A percentile compares a stretch with the other conserved stretches of the same genome.
phyloP scores from a whole-genome alignment of 2,329 filamentous ascomycete species.

The Orbilia ellipsospora region DNA sequence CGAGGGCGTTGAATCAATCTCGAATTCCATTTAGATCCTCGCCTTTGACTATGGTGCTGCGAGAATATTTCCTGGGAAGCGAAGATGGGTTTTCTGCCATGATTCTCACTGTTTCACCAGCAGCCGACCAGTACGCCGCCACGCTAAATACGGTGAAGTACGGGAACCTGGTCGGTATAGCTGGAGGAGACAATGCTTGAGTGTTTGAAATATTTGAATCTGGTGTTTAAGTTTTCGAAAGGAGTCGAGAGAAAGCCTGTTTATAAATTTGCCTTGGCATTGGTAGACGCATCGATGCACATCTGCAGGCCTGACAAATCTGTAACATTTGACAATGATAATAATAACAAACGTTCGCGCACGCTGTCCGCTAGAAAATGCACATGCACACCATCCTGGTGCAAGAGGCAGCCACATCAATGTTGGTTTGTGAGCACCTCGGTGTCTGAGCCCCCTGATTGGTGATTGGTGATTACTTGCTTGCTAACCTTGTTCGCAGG shows the following conservation, averaged over 20 bases:
- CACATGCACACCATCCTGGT: neutral
- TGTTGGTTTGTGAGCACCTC: too few species aligned
- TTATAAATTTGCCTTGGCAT: too few species aligned
- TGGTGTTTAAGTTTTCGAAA: neutral
- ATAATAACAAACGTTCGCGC: neutral
- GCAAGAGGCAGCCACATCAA: neutral
- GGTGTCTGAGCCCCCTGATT: too few species aligned
- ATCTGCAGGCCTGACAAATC: slow-evolving; percentile 7
- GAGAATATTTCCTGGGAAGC: slow-evolving; percentile 61
- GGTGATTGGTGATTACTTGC: neutral
- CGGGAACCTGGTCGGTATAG: slow-evolving; percentile 62
- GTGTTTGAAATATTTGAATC: neutral
- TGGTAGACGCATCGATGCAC: too few species aligned
- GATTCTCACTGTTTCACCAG: slow-evolving; percentile 63
- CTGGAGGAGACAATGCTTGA: slow-evolving; percentile 56
- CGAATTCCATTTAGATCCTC: slow-evolving; percentile 64
- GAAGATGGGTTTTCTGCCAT: slow-evolving; percentile 61
- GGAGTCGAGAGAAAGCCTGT: too few species aligned
- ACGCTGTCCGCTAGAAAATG: neutral
- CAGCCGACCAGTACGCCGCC: slow-evolving; percentile 61
- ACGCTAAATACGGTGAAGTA: slow-evolving; percentile 65
- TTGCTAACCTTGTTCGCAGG: neutral
- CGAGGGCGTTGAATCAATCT: slow-evolving; percentile 60
- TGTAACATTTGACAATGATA: slow-evolving; percentile 2
- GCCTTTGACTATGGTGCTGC: slow-evolving; percentile 64